These are phyloP conservation scores for Fusarium mangiferae DNA, from an alignment of 2,329 filamentous ascomycete genomes.

Conservation along the genomic window DNA sequence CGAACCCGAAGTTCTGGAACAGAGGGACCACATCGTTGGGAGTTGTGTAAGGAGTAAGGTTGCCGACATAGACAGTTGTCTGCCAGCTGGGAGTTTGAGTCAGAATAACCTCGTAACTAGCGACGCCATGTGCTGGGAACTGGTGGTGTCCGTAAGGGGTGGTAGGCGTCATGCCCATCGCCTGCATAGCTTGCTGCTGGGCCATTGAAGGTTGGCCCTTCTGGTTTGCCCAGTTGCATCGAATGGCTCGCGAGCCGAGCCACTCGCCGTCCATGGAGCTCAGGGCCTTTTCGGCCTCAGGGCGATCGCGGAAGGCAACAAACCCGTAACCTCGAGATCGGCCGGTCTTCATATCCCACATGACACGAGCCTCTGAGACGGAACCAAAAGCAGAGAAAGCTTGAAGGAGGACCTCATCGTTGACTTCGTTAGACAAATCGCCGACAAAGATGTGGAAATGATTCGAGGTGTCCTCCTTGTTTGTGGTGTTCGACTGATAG, in stretches of 20 bases:
- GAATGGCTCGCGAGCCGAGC: conserved; percentile 96
- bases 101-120: conserved; percentile 97
- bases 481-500: conserved; percentile 93
- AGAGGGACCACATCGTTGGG: conserved; percentile 96
- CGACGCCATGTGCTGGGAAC: conserved; percentile 95
- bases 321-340: conserved; percentile 97
- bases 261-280: conserved; percentile 99
- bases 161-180: conserved; percentile 98
- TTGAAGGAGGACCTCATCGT: conserved; percentile 92
- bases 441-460: conserved; percentile 99
- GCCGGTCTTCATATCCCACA: conserved; percentile 99
- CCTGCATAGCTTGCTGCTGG: conserved; percentile 95
- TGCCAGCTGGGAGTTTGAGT: conserved; percentile 97
- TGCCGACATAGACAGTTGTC: conserved; percentile 98
- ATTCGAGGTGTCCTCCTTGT: conserved; percentile 97
- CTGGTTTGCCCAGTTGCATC: conserved; percentile 99
- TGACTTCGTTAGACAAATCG: conserved; percentile 97
- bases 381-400: conserved; percentile 96
- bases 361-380: conserved; percentile 96
- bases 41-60: conserved; percentile 96
- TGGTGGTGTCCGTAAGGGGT: conserved; percentile 97
- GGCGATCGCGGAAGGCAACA: conserved; percentile 93
- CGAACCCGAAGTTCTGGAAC: conserved; percentile 98
- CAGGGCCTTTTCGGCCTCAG: conserved; percentile 93
- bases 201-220: conserved; percentile 99